Evolutionary conservation across 805 yeast species (phyloP).

Genomic region (Metschnikowia baotianmanensis): DNA sequence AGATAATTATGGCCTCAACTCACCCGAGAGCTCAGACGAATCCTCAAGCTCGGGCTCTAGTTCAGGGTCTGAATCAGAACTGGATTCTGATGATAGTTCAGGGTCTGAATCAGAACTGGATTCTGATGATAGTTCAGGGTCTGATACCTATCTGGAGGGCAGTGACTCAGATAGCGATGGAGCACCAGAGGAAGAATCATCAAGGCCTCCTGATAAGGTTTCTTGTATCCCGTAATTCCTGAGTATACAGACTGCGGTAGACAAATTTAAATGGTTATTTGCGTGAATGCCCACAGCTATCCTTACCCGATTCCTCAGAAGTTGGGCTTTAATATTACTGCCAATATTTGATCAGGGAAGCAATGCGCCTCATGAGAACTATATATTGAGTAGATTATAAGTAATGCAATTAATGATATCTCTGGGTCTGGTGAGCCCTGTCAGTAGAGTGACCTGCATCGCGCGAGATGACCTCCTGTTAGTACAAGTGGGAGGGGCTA

Average conservation of each 20-base stretch:
- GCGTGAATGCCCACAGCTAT: too few relatives aligned
- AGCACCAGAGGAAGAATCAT: conserved; percentile 36
- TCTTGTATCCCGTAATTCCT: not conserved
- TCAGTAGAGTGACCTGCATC: conserved; percentile 1
- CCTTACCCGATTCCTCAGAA: too few relatives aligned
- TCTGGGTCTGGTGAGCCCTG: not conserved
- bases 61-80: conserved; percentile 6
- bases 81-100: conserved; percentile 12
- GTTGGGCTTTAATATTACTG: too few relatives aligned
- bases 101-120: conserved; percentile 9
- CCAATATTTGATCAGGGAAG: too few relatives aligned
- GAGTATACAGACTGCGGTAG: not conserved
- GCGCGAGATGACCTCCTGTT: conserved; percentile 5
- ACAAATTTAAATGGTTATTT: too few relatives aligned
- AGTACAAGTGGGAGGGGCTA: too few relatives aligned
- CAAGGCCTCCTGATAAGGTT: conserved; percentile 16
- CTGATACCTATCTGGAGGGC: conserved; percentile 11
- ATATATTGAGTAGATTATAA: too few relatives aligned
- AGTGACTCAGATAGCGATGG: conserved; percentile 23
- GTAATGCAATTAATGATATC: not conserved
- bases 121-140: conserved; percentile 12
- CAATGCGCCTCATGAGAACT: too few relatives aligned
- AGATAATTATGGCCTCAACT: conserved; percentile 10
- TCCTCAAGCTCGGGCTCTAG: conserved; percentile 1
- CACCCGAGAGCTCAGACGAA: conserved; percentile 20